Evolutionary conservation across 805 yeast species (phyloP).

Genomic region (Candida germanica): DNA sequence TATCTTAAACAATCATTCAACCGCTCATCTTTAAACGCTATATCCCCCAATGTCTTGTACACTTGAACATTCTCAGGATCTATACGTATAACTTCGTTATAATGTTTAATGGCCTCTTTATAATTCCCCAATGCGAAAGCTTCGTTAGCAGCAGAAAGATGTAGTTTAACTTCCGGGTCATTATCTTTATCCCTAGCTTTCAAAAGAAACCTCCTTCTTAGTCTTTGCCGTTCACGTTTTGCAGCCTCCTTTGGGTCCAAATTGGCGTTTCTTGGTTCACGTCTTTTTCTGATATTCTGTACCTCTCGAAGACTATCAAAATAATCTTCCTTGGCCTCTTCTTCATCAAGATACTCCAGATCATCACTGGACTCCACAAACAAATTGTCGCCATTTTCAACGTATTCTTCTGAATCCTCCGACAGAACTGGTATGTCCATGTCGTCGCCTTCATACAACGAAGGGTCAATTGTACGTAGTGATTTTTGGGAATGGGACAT

Average conservation of each 20-base stretch:
- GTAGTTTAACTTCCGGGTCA: constrained; percentile 69
- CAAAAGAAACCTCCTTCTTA: constrained; percentile 4
- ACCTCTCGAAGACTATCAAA: constrained; percentile 2
- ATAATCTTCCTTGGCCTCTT: constrained; percentile 4
- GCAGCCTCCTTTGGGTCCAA: constrained; percentile 10
- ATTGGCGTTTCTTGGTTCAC: background rate
- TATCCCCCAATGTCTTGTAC: constrained; percentile 84
- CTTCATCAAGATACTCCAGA: background rate
- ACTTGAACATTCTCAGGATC: constrained; percentile 81
- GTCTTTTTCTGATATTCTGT: background rate
- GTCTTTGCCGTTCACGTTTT: constrained; percentile 21
- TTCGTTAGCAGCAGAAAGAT: constrained; percentile 73
- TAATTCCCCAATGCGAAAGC: constrained; percentile 68
- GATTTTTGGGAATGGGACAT: too few species aligned
- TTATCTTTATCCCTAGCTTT: constrained; percentile 38
- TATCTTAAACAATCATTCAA: constrained; percentile 71
- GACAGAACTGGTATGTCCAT: too few species aligned
- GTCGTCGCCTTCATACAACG: too few species aligned
- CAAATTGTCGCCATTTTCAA: too few species aligned
- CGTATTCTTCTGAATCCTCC: too few species aligned
- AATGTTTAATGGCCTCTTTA: constrained; percentile 56
- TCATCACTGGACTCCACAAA: too few species aligned
- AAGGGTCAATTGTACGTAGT: too few species aligned
- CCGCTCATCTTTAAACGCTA: constrained; percentile 65
- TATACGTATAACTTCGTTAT: constrained; percentile 66